Conservation (phyloP, 164 flowering plant species). For the Sextonia rubra region DNA sequence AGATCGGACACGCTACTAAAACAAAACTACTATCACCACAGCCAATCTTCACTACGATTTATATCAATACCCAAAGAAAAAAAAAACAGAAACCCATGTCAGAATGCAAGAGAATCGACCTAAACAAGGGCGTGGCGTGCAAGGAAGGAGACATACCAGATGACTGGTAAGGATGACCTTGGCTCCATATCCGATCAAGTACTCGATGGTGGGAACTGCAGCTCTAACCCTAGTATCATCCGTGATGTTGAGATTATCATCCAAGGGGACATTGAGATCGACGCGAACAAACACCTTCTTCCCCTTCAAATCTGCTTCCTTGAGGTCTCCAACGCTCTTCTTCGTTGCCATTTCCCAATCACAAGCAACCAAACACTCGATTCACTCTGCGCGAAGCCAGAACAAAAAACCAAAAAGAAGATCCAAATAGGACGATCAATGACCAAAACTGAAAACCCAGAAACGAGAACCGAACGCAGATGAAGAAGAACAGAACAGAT, state of each 20-base stretch:
- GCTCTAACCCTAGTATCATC: slow-evolving; percentile 77
- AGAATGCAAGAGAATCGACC: background rate
- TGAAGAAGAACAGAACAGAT: no score
- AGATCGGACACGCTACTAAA: background rate
- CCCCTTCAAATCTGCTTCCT: slow-evolving; percentile 61
- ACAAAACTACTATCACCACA: background rate
- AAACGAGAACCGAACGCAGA: no score
- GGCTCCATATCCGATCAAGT: slow-evolving; percentile 63
- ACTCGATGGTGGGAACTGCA: slow-evolving; percentile 73
- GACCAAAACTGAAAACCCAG: background rate
- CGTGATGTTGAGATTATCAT: slow-evolving; percentile 64
- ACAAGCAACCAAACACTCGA: background rate
- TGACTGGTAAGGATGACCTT: slow-evolving; percentile 79
- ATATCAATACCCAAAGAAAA: background rate
- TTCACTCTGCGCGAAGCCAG: background rate
- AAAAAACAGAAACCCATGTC: background rate
- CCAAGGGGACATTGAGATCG: slow-evolving; percentile 73
- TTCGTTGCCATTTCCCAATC: slow-evolving; percentile 22
- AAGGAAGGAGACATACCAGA: slow-evolving; percentile 40
- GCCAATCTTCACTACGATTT: background rate
- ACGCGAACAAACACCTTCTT: slow-evolving; percentile 76
- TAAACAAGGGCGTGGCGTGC: no score
- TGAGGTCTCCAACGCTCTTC: slow-evolving; percentile 76
- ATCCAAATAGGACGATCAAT: background rate
- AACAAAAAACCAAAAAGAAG: background rate